Percentiles rank a stretch among this genome's conserved stretches.
These are phyloP conservation scores for Gyrodon lividus DNA, from an alignment of 768 basidiomycete species.

Conservation along the genomic window DNA sequence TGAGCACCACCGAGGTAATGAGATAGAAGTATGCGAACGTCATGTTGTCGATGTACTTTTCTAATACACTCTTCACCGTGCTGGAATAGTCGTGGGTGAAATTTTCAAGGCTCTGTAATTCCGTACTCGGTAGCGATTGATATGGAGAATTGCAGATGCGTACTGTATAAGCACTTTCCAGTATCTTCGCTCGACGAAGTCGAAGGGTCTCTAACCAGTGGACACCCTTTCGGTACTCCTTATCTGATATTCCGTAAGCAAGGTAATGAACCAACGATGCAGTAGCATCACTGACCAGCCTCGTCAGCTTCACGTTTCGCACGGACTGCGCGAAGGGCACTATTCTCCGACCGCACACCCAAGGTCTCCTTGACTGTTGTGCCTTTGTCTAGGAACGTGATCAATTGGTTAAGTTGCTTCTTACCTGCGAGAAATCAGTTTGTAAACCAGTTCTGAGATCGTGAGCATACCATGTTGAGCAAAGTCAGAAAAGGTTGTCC, in stretches of 20 bases:
- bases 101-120: slow-evolving; percentile 68
- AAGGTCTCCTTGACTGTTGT: slow-evolving; percentile 59
- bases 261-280: background rate
- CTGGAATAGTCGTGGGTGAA: slow-evolving; percentile 74
- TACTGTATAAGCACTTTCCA: slow-evolving; percentile 81
- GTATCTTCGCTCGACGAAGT: slow-evolving; percentile 74
- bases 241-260: slow-evolving; percentile 49
- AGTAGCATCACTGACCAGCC: slow-evolving; percentile 56
- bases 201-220: slow-evolving; percentile 92
- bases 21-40: slow-evolving; percentile 35
- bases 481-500: slow-evolving; percentile 80
- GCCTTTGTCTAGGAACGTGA: slow-evolving; percentile 81
- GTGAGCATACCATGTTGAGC: slow-evolving; percentile 66
- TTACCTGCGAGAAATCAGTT: slow-evolving; percentile 52
- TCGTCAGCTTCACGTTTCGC: slow-evolving; percentile 91
- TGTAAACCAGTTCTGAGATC: background rate
- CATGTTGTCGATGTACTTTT: slow-evolving; percentile 79
- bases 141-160: slow-evolving; percentile 14
- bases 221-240: slow-evolving; percentile 86
- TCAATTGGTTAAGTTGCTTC: slow-evolving; percentile 82
- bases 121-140: slow-evolving; percentile 8
- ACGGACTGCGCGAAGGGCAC: slow-evolving; percentile 71
- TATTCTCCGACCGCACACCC: slow-evolving; percentile 56
- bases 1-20: slow-evolving; percentile 5
- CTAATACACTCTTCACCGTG: slow-evolving; percentile 60